Evolutionary conservation across 352 stramenopile species (phyloP).

Genomic region (Phytopythium boreale): DNA sequence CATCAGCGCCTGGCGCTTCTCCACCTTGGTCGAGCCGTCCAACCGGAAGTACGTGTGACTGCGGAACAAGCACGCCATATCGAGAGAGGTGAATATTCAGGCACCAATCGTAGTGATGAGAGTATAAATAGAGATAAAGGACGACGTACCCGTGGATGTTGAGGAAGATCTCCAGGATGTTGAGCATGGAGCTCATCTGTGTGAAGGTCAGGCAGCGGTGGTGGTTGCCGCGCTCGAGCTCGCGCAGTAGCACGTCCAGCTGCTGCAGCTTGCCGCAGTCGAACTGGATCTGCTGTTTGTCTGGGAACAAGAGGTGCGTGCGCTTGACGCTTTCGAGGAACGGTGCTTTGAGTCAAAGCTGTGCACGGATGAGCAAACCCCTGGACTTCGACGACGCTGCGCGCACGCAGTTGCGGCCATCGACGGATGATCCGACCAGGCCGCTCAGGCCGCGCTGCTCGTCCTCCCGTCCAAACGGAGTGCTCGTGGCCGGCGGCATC

Average conservation of each 20-base stretch:
- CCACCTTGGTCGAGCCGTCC: slow-evolving; percentile 95
- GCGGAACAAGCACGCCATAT: neutral
- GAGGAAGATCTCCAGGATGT: slow-evolving; percentile 98
- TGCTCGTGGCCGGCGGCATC: no score
- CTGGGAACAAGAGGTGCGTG: slow-evolving; percentile 94
- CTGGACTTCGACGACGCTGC: no score
- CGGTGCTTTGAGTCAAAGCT: no score
- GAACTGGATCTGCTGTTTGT: slow-evolving; percentile 97
- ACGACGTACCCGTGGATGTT: slow-evolving; percentile 90
- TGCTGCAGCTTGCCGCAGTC: slow-evolving; percentile 95
- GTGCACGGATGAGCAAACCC: no score
- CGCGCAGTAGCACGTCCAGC: slow-evolving; percentile 89
- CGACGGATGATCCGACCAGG: no score
- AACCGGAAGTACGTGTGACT: slow-evolving; percentile 96
- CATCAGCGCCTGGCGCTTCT: slow-evolving; percentile 96
- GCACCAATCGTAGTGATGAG: neutral
- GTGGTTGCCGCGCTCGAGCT: slow-evolving; percentile 93
- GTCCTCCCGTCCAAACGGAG: no score
- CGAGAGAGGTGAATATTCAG: neutral
- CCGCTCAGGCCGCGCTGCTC: no score
- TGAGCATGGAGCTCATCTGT: slow-evolving; percentile 99
- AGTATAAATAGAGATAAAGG: neutral
- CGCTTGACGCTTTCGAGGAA: slow-evolving; percentile 69
- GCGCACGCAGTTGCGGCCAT: no score
- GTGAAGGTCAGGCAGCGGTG: slow-evolving; percentile 96